Base-by-base conservation (phyloP, 768 basidiomycete genomes). In the Infundibulicybe gibba region DNA sequence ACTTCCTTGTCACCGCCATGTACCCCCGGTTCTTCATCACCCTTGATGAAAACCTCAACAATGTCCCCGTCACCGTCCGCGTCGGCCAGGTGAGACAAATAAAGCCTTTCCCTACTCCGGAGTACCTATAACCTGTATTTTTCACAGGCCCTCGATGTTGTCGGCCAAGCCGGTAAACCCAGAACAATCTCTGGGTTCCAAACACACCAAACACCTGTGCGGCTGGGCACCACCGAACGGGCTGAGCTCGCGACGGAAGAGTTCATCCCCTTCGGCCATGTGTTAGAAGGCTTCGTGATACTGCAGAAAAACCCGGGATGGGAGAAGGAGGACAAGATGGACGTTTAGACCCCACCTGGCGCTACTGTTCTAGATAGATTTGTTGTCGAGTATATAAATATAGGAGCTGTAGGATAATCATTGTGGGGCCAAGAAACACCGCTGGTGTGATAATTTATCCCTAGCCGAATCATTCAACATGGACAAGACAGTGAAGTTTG, bases 1-100 rank as follows among this genome's bases (percentile, higher is more conserved):
- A 90, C 72, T 94, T 94, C 80, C 79, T 98, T 21, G 85, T 85
- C 5, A 87, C 93, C 2, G 90, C 94, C 49, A 98, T 99, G 97
- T 95, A 92, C 70, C 97, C 97, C 32, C 85, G 94, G 47, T 97
- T 98, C 87, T 69, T 99, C 60, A 97, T 98, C 65, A 97, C 94
- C 0, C 82, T 99, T 15, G 85, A 95, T 67, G 95, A 98, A 67
- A 80, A 94, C 48, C 82, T 95, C 49, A 81, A 93, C 54, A 83
- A 76, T 61, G 72, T 83, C 46, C 87, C 93, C 2, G 90, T 97
- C 32, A 94, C 92, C 13, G 93, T 97, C 41, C 87, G 97, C 32
- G 97, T 99, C 16, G 97, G 97, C 14, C 88, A 89, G 69, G 87
- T 86, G 61, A 57, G 76, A 17, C 5, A 38, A 32, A n/a, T 32